These are phyloP conservation scores for Nakaseomyces nivariensis DNA, from an alignment of 1,139 yeast species.

Conservation along the genomic window DNA sequence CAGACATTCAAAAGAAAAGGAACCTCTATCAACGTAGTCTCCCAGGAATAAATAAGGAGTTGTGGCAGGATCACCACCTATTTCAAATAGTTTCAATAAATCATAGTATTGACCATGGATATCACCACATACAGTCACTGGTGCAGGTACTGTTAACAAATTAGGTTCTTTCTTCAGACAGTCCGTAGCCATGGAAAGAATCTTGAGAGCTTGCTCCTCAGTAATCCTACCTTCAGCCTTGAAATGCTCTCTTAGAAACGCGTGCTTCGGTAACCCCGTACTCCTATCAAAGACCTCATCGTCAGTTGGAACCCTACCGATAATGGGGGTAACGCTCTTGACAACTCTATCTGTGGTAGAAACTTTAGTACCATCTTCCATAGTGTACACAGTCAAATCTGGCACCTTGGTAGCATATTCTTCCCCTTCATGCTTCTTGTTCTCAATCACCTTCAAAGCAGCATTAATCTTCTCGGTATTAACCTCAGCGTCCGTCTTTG, in stretches of 20 bases:
- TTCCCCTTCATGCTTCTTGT: constrained; percentile 31
- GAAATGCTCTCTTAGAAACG: constrained; percentile 65
- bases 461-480: constrained; percentile 58
- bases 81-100: constrained; percentile 82
- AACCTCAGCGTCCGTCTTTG: constrained; percentile 17
- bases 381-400: constrained; percentile 48
- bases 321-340: constrained; percentile 58
- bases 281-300: constrained; percentile 50
- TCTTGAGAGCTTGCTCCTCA: constrained; percentile 61
- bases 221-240: constrained; percentile 70
- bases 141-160: constrained; percentile 74
- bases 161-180: constrained; percentile 69
- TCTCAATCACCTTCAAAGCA: constrained; percentile 64
- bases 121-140: constrained; percentile 94
- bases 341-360: constrained; percentile 66
- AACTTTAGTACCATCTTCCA: constrained; percentile 60
- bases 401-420: background rate
- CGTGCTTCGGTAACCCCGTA: constrained; percentile 61
- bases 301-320: constrained; percentile 54
- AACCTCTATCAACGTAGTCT: constrained; percentile 94
- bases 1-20: constrained; percentile 82
- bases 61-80: constrained; percentile 77
- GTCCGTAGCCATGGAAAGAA: constrained; percentile 58
- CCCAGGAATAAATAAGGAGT: constrained; percentile 83
- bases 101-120: constrained; percentile 94